phyloP scores from a whole-genome alignment of 768 basidiomycete species.

The Mycena sanguinolenta region DNA sequence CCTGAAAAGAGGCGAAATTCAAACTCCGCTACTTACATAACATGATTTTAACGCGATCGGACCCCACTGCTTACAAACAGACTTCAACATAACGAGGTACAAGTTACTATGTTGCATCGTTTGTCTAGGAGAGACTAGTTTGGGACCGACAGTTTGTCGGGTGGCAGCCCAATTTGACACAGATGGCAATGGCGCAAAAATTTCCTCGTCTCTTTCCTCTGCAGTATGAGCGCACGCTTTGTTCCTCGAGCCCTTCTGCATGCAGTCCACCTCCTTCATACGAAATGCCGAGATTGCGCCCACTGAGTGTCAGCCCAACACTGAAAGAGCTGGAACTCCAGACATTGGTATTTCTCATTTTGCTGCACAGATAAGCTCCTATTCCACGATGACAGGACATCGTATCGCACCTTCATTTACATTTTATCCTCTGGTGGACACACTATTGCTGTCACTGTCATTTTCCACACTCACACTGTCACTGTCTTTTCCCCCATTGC shows the following conservation, averaged over 20 bases:
- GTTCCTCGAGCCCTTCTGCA: background rate
- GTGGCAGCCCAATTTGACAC: background rate
- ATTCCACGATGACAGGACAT: background rate
- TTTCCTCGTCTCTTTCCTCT: background rate
- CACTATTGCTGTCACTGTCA: background rate
- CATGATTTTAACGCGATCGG: too few species aligned
- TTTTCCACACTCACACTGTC: too few species aligned
- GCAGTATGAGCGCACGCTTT: too few species aligned
- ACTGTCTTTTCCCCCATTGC: background rate
- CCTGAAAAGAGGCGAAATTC: too few species aligned
- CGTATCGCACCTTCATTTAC: background rate
- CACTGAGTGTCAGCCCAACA: background rate
- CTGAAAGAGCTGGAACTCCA: background rate
- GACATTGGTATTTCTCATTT: background rate
- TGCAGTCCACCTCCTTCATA: background rate
- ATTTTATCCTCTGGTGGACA: background rate
- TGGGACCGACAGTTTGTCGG: too few species aligned
- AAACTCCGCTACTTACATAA: too few species aligned
- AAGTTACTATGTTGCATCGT: too few species aligned
- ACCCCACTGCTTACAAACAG: too few species aligned
- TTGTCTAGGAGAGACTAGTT: too few species aligned
- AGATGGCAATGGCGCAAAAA: background rate
- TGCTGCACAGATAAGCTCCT: background rate
- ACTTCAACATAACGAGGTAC: too few species aligned
- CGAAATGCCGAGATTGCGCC: background rate